Base-by-base conservation (phyloP, 2,329 filamentous ascomycete species). In the Aspergillus novoparasiticus region DNA sequence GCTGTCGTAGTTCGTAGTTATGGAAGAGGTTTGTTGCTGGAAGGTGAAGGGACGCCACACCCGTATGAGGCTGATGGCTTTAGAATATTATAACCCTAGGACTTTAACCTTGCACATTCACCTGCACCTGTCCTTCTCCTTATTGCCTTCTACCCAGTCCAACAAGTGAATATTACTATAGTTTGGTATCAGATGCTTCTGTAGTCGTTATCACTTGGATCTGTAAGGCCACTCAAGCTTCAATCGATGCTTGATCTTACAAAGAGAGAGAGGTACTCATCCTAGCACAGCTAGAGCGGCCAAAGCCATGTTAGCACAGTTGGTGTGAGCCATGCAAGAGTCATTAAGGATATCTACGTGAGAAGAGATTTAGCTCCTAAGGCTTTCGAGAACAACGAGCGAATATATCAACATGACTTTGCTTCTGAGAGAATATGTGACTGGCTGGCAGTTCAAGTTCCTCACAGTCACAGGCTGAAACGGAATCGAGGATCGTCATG, bases 401-500 rank as follows among this genome's bases (percentile, higher is more conserved):
- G 16, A 19, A 41, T 8, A 9, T 41, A 41, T 48, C 21, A 23
- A 14, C 21, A 28, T n/a, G 19, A 28, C 16, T 23, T 6, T 48
- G 21, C 45, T 26, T 12, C 6, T 16, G 12, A 19, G 23, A 50
- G 46, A 50, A 26, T 6, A 10, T 19, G 5, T 19, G 46, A n/a
- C 12, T 48, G 11, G 11, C 12, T 14, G 23, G 23, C 11, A 28
- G 23, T 21, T 23, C n/a, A 41, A 30, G 12, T 41, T 34, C 16
- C 32, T 32, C 6, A 16, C 14, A 48, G 28, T 68, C 66, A 75
- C 57, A 75, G 69, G 45, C 66, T 73, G 61, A 76, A 78, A 21
- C 73, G 70, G 64, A 76, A 78, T 21, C 69, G 63, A 16, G 75
- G 78, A 62, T 75, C 66, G 46, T 74, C 67, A 64, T 78, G 76